These are phyloP conservation scores for Acer campestre DNA, from an alignment of 345 rosid species.

Conservation along the genomic window DNA sequence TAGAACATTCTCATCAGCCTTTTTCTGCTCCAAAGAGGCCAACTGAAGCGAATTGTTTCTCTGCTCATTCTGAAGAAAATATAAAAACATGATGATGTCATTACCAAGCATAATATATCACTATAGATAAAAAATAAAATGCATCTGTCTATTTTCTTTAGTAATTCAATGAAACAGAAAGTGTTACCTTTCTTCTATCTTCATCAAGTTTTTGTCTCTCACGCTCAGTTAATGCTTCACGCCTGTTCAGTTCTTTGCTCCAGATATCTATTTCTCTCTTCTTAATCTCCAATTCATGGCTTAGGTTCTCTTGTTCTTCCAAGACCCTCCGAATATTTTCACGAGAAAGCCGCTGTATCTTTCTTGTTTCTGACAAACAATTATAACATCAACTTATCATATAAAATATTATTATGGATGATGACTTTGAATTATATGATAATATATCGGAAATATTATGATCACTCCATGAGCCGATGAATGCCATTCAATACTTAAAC, in stretches of 20 bases:
- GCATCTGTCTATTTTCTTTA: not conserved
- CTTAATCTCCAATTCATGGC: conserved; percentile 61
- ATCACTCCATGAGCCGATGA: no score
- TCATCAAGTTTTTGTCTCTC: conserved; percentile 86
- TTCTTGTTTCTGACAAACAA: conserved; percentile 68
- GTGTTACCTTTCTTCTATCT: conserved; percentile 70
- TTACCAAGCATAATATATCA: conserved; percentile 10
- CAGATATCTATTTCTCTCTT: conserved; percentile 50
- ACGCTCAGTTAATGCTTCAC: conserved; percentile 76
- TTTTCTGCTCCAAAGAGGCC: conserved; percentile 79
- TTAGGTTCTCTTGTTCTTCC: conserved; percentile 66
- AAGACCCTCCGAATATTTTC: conserved; percentile 63
- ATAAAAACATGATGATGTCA: conserved; percentile 23
- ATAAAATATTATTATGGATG: not conserved
- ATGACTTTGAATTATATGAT: not conserved
- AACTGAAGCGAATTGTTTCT: conserved; percentile 64
- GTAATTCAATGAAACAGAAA: not conserved
- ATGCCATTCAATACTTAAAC: not conserved
- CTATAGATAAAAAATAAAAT: not conserved
- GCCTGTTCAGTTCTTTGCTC: conserved; percentile 74
- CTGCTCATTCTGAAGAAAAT: conserved; percentile 49
- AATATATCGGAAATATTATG: not conserved
- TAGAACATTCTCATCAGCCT: conserved; percentile 70
- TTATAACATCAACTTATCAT: not conserved
- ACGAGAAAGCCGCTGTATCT: conserved; percentile 69